phyloP scores from a whole-genome alignment of 129 eudicot species.

The Saposhnikovia divaricata region DNA sequence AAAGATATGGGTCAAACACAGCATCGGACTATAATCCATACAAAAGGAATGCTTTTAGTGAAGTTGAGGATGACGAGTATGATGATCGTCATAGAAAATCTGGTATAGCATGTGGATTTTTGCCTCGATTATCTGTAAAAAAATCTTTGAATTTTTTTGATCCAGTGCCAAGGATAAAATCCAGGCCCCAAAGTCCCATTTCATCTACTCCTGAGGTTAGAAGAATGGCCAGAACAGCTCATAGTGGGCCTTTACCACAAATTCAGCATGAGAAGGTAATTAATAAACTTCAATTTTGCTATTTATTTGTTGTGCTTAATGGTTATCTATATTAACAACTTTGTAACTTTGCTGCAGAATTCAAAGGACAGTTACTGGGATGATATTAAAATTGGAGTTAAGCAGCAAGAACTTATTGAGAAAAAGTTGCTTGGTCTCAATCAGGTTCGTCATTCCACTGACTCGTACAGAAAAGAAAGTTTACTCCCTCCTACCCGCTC shows the following conservation, averaged over 20 bases:
- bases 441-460: slow-evolving; percentile 28
- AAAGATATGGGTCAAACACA: slow-evolving; percentile 30
- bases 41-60: slow-evolving; percentile 27
- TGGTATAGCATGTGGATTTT: slow-evolving; percentile 55
- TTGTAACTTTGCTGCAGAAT: slow-evolving; percentile 35
- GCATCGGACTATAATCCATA: slow-evolving; percentile 21
- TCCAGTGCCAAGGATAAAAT: slow-evolving; percentile 40
- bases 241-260: slow-evolving; percentile 57
- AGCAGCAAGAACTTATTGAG: slow-evolving; percentile 42
- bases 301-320: not conserved
- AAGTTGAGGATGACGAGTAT: slow-evolving; percentile 23
- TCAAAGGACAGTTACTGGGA: slow-evolving; percentile 36
- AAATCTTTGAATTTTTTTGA: slow-evolving; percentile 20
- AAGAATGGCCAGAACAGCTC: slow-evolving; percentile 57
- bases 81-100: slow-evolving; percentile 26
- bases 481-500: slow-evolving; percentile 39
- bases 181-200: slow-evolving; percentile 26
- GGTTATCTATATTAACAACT: not conserved
- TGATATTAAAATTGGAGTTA: slow-evolving; percentile 29
- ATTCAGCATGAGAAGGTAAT: slow-evolving; percentile 51
- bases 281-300: not conserved
- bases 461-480: slow-evolving; percentile 23
- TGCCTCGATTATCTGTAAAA: slow-evolving; percentile 62
- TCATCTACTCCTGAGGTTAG: slow-evolving; percentile 36
- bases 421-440: slow-evolving; percentile 18